Evolutionary conservation across 2,329 filamentous ascomycete species (phyloP).

Genomic region (Allantophomopsis cytisporea): DNA sequence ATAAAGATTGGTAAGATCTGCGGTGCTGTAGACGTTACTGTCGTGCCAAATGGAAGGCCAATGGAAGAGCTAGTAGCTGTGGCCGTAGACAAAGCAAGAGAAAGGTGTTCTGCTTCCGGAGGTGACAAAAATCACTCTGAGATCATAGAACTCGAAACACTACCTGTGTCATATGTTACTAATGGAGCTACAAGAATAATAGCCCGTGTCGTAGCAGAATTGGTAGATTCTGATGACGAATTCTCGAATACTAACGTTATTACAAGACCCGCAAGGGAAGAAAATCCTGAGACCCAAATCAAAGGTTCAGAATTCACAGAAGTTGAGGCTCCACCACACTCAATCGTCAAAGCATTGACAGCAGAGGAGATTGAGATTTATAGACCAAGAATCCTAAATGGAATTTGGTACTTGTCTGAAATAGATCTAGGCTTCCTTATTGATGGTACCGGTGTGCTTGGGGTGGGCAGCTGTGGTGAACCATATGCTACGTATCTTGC

Average conservation of each 20-base stretch:
- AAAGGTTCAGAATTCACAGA: no score
- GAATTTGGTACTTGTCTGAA: constrained; percentile 22
- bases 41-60: constrained; percentile 25
- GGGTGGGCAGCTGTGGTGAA: constrained; percentile 24
- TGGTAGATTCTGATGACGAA: constrained; percentile 1
- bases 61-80: constrained; percentile 24
- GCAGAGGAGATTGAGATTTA: constrained; percentile 16
- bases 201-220: constrained; percentile 6
- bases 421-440: constrained; percentile 23
- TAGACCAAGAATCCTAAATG: constrained; percentile 16
- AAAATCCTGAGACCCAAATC: background rate
- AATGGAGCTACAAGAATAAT: constrained; percentile 10
- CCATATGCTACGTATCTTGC: constrained; percentile 31
- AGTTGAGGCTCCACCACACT: constrained; percentile 5
- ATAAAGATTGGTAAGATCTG: constrained; percentile 33
- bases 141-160: constrained; percentile 30
- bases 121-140: constrained; percentile 12
- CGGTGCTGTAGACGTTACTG: constrained; percentile 36
- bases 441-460: constrained; percentile 21
- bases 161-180: constrained; percentile 11
- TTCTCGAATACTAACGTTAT: constrained; percentile 3
- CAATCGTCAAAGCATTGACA: constrained; percentile 2
- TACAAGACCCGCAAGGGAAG: constrained; percentile 5
- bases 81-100: constrained; percentile 21
- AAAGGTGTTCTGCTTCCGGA: constrained; percentile 13